Percentiles rank a stretch among this genome's conserved stretches.
Evolutionary conservation across 192 early-diverging fungal species (phyloP).

Genomic region (Coemansia sp.): DNA sequence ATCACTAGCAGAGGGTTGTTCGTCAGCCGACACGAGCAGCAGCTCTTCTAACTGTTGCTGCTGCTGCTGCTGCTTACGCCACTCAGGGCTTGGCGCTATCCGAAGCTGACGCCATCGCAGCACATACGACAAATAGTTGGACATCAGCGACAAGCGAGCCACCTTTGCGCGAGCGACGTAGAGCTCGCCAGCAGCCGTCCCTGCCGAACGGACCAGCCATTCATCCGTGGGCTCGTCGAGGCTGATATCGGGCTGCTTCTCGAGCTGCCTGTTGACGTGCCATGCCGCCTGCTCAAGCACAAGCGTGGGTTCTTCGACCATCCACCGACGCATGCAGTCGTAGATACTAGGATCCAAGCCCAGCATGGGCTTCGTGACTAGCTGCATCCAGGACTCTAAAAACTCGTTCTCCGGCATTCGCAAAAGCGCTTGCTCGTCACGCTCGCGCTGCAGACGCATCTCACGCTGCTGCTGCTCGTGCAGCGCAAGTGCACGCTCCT

Average conservation of each 20-base stretch:
- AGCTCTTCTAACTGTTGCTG: not conserved
- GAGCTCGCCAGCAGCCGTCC: not conserved
- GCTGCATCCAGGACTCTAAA: conserved; percentile 33
- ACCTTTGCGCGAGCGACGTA: conserved; percentile 11
- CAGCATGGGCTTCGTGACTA: conserved; percentile 23
- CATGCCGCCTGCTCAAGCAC: conserved; percentile 8
- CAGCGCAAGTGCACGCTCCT: conserved; percentile 6
- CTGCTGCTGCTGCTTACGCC: not conserved
- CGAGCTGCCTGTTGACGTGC: conserved; percentile 29
- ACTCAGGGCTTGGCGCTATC: not conserved
- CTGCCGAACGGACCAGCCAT: not conserved
- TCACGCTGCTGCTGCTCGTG: conserved; percentile 24
- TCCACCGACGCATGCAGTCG: conserved; percentile 33
- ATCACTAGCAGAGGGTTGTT: not conserved
- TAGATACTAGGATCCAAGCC: conserved; percentile 18
- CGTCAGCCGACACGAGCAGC: not conserved
- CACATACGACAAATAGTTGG: conserved; percentile 39
- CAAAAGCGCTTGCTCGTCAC: conserved; percentile 35
- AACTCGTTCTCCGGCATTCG: conserved; percentile 31
- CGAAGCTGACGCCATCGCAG: conserved; percentile 32
- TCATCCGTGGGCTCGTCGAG: not conserved
- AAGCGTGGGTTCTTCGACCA: conserved; percentile 10
- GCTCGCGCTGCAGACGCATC: conserved; percentile 21
- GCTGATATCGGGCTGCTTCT: conserved; percentile 44
- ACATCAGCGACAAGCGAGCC: conserved; percentile 24